These are phyloP conservation scores for Trypanosoma cruzi DNA, from an alignment of 208 protist genomes.

Conservation along the genomic window DNA sequence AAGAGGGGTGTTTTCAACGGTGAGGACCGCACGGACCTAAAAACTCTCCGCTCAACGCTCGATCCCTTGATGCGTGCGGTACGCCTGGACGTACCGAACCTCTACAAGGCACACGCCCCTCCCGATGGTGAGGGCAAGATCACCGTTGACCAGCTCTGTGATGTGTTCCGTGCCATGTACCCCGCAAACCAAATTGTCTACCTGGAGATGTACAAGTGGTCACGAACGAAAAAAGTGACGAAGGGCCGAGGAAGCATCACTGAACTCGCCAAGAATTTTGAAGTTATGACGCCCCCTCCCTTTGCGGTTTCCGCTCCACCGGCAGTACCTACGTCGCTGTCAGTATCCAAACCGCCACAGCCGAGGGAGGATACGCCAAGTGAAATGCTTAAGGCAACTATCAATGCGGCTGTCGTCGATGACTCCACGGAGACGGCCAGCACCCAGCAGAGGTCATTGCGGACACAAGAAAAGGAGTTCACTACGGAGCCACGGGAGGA, in stretches of 20 bases:
- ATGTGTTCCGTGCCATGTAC: constrained; percentile 24
- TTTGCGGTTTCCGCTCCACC: not conserved
- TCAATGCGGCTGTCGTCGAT: not conserved
- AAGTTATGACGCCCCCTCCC: not conserved
- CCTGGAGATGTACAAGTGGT: constrained; percentile 26
- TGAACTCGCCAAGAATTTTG: constrained; percentile 11
- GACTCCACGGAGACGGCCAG: no score
- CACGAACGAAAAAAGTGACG: constrained; percentile 17
- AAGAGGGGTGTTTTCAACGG: constrained; percentile 19
- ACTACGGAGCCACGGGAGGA: no score
- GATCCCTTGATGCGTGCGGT: constrained; percentile 25
- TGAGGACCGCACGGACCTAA: constrained; percentile 16
- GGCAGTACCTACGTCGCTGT: not conserved
- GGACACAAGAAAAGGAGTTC: no score
- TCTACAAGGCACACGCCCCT: constrained; percentile 21
- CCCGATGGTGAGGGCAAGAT: constrained; percentile 20
- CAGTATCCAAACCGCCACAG: not conserved
- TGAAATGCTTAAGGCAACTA: not conserved
- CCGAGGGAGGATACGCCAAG: no score
- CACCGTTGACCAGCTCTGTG: constrained; percentile 19
- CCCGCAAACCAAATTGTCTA: constrained; percentile 17
- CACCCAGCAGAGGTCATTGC: no score
- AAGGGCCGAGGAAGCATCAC: constrained; percentile 6
- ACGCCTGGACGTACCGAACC: constrained; percentile 18
- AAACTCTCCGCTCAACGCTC: constrained; percentile 17